Evolutionary conservation across 1,139 yeast genomes (phyloP).

Genomic region (Tardiomyces depauwii): DNA sequence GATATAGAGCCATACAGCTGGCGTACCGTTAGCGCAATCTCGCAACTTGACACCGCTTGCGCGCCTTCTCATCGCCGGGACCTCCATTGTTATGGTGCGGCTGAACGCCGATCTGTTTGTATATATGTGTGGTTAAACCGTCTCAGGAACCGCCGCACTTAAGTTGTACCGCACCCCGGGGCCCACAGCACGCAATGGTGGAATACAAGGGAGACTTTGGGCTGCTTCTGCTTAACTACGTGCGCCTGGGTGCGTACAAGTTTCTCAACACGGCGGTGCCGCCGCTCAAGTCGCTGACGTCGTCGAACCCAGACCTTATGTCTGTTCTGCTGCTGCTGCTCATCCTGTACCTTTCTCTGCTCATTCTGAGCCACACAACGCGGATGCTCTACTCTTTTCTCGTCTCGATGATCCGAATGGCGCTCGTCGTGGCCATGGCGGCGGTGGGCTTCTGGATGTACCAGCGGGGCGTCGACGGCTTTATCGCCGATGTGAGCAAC

Average conservation of each 20-base stretch:
- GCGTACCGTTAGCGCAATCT: too few relatives aligned
- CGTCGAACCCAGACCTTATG: conserved; percentile 15
- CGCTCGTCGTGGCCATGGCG: conserved; percentile 11
- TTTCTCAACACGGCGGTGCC: conserved; percentile 4
- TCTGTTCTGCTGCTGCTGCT: conserved; percentile 15
- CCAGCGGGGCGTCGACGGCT: conserved; percentile 16
- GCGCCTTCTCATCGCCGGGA: background rate
- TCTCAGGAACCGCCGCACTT: too few relatives aligned
- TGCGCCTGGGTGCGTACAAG: conserved; percentile 2
- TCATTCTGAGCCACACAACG: conserved; percentile 18
- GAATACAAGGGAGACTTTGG: conserved; percentile 4
- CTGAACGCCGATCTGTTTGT: too few relatives aligned
- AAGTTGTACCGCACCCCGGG: too few relatives aligned
- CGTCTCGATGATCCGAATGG: conserved; percentile 14
- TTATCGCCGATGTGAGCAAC: conserved; percentile 8
- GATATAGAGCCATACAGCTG: too few relatives aligned
- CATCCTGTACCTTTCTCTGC: conserved; percentile 19
- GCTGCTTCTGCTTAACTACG: conserved; percentile 3
- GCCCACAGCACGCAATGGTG: too few relatives aligned
- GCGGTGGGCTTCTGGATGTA: conserved; percentile 14
- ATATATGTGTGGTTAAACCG: too few relatives aligned
- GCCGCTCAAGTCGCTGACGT: conserved; percentile 2
- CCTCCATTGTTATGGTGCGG: background rate
- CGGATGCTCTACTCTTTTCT: conserved; percentile 19
- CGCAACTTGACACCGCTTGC: too few relatives aligned